phyloP scores from a whole-genome alignment of 1,139 yeast species.

The Geotrichum fermentans region DNA sequence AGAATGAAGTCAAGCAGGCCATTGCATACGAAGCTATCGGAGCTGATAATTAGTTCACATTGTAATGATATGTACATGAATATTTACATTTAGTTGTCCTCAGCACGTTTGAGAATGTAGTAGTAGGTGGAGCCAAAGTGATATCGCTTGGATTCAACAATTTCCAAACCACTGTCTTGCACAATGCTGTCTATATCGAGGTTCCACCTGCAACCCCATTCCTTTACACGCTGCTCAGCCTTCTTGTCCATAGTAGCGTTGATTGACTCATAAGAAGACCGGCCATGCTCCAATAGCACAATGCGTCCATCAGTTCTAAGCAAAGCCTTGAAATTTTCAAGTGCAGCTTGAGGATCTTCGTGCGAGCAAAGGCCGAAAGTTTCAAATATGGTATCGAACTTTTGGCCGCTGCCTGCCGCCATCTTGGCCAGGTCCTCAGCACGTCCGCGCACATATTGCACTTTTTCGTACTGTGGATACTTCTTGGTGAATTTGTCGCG shows the following conservation, averaged over 20 bases:
- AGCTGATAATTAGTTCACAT: conserved; percentile 45
- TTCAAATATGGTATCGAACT: conserved; percentile 87
- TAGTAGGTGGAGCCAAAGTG: conserved; percentile 83
- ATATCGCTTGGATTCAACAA: conserved; percentile 70
- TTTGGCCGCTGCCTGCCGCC: conserved; percentile 44
- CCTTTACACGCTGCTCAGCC: conserved; percentile 75
- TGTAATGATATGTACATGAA: conserved; percentile 9
- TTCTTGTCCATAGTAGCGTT: conserved; percentile 78
- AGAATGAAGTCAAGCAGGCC: conserved; percentile 65
- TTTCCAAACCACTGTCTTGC: conserved; percentile 76
- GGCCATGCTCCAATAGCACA: conserved; percentile 84
- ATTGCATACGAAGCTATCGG: conserved; percentile 73
- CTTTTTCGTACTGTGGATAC: conserved; percentile 63
- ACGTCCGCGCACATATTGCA: conserved; percentile 84
- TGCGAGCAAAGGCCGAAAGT: conserved; percentile 96
- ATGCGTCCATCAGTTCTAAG: conserved; percentile 90
- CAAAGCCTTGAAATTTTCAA: conserved; percentile 64
- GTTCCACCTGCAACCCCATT: conserved; percentile 98
- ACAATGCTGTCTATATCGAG: conserved; percentile 83
- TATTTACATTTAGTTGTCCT: conserved; percentile 19
- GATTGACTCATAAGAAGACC: conserved; percentile 72
- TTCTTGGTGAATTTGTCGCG: conserved; percentile 63
- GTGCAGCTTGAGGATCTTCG: conserved; percentile 80
- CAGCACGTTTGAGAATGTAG: conserved; percentile 30
- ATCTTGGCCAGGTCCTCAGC: conserved; percentile 75